Evolutionary conservation across 139 green algal species (phyloP), one percentile per base, ranked within the genome.

Genomic region (Picochlorum sp.): DNA sequence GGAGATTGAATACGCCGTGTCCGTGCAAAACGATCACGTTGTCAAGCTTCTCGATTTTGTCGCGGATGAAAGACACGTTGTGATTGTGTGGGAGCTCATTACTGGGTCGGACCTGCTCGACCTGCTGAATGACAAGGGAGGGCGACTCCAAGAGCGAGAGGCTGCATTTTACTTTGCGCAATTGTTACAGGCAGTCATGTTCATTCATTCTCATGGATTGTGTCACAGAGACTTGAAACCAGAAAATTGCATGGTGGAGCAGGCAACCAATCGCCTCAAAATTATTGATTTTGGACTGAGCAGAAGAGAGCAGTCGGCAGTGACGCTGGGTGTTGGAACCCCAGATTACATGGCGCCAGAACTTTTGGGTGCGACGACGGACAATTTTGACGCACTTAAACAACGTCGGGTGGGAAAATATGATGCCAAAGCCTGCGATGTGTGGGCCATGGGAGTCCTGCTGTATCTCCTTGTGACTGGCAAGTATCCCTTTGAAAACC

Each of bases 251-350:
- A 85, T 92, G 73, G 67, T 95, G 57, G 78, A 88, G 38, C 61
- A 55, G n/a, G 61, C 28, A 10, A 77, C 77, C 3, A 31, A 71
- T 15, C 38, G 49, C 5, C 21, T 88, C 18, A 85, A 84, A 68
- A 69, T 94, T 34, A 91, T 95, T 57, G 87, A 95, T 66, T 92
- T 95, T 71, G 88, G 88, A 15, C 72, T 95, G 23, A 74, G 62
- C 54, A 91, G 90, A 77, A 78, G 83, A 58, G 63, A 89, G 38
- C 68, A 84, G 16, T 77, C 55, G 1, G 87, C 80, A 0, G 62
- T 72, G 2, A 95, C 88, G 0, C 71, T 91, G 11, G 83, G 81
- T 15, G 73, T 85, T 34, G 81, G 81, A 37, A 85, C 84, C 1
- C 79, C 77, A 26, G 81, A 90, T 51, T 91, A 91, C 74, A 88